phyloP scores from a whole-genome alignment of 2,329 filamentous ascomycete species.

The Talaromyces rugulosus region DNA sequence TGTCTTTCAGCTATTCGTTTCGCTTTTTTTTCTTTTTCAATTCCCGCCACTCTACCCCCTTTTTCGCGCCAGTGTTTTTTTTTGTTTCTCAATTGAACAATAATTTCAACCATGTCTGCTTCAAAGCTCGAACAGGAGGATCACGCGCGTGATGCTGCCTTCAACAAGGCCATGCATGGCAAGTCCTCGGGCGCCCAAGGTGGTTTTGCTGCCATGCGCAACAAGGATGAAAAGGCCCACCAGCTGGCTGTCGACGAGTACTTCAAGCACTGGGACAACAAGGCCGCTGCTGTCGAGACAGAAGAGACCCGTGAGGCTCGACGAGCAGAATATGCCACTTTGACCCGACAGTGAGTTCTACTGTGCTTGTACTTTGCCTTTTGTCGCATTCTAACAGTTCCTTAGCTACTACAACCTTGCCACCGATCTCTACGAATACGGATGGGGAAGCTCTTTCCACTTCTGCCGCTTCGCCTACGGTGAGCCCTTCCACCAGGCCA shows the following conservation, averaged over 20 bases:
- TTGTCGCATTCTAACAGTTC: background rate
- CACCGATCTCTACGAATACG: slow-evolving; percentile 95
- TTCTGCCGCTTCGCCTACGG: slow-evolving; percentile 89
- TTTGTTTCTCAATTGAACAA: background rate
- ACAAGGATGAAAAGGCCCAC: slow-evolving; percentile 75
- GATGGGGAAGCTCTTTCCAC: slow-evolving; percentile 95
- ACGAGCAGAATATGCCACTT: slow-evolving; percentile 82
- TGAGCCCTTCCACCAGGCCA: slow-evolving; percentile 85
- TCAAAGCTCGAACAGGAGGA: slow-evolving; percentile 72
- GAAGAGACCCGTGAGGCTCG: slow-evolving; percentile 73
- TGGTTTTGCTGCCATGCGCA: slow-evolving; percentile 77
- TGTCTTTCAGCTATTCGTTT: slow-evolving; percentile 6
- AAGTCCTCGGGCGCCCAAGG: slow-evolving; percentile 62
- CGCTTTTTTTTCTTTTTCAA: slow-evolving; percentile 9
- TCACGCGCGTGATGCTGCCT: slow-evolving; percentile 78
- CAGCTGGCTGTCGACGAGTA: slow-evolving; percentile 83
- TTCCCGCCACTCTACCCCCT: background rate
- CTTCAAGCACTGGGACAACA: slow-evolving; percentile 96
- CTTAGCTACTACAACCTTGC: slow-evolving; percentile 88
- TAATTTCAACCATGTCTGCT: slow-evolving; percentile 45
- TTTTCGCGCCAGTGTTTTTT: background rate
- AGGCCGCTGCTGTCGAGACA: slow-evolving; percentile 73
- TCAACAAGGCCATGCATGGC: slow-evolving; percentile 85
- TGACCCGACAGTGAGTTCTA: slow-evolving; percentile 79
- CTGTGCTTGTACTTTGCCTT: background rate